Evolutionary conservation across 805 yeast genomes (phyloP).

Genomic region (Lachancea lanzarotensis): DNA sequence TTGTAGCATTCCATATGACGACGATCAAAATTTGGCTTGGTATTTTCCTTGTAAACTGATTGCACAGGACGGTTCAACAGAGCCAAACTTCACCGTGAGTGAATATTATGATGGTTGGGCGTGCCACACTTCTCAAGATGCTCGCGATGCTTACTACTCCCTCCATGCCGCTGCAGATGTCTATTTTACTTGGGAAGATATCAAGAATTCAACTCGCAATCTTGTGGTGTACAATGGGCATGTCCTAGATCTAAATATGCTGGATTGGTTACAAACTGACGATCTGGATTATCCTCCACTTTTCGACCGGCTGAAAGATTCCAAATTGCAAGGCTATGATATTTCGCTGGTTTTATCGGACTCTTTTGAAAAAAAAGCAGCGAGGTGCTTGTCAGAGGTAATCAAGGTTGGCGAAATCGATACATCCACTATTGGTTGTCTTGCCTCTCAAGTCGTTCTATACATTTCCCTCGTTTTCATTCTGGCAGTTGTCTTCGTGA

Average conservation of each 20-base stretch:
- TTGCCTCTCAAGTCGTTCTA: conserved; percentile 81
- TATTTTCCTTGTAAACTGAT: conserved; percentile 87
- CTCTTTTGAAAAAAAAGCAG: conserved; percentile 59
- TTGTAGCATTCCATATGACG: conserved; percentile 63
- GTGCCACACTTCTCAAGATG: conserved; percentile 71
- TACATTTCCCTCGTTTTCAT: conserved; percentile 78
- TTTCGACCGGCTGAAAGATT: conserved; percentile 58
- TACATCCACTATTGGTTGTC: conserved; percentile 85
- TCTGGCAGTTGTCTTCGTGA: conserved; percentile 66
- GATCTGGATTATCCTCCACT: conserved; percentile 67
- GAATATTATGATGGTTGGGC: conserved; percentile 79
- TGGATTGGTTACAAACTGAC: conserved; percentile 66
- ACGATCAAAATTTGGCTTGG: conserved; percentile 72
- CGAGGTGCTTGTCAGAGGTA: conserved; percentile 78
- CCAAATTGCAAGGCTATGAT: conserved; percentile 66
- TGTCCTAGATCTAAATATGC: conserved; percentile 72
- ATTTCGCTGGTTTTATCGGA: conserved; percentile 65
- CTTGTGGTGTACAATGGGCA: conserved; percentile 85
- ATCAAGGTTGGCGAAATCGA: conserved; percentile 86
- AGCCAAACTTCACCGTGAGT: conserved; percentile 51
- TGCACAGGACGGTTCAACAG: conserved; percentile 62
- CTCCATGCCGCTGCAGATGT: conserved; percentile 64
- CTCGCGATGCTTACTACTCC: conserved; percentile 62
- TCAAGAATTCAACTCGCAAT: conserved; percentile 60
- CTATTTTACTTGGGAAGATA: conserved; percentile 85